Percentiles rank a stretch among this genome's conserved stretches.
Conservation (phyloP, 2,329 filamentous ascomycete genomes). For the Talaromyces sp. region DNA sequence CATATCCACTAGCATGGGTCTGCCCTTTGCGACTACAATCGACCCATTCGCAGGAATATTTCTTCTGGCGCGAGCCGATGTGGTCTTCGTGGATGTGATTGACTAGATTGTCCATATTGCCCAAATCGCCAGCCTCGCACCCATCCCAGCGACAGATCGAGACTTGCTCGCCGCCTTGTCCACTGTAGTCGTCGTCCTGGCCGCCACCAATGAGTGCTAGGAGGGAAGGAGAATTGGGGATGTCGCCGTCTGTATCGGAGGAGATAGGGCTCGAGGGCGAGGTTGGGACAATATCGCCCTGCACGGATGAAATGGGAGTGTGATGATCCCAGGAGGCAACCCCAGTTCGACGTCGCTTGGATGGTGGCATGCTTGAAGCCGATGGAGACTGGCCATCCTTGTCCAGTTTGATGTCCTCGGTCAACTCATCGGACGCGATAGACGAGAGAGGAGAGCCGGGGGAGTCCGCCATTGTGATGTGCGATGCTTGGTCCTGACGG, state of each 20-base stretch:
- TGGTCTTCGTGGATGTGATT: conserved; percentile 87
- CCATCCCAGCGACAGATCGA: conserved; percentile 74
- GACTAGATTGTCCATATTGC: conserved; percentile 76
- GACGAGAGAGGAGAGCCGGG: conserved; percentile 60
- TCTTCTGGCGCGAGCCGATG: conserved; percentile 88
- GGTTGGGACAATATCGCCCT: conserved; percentile 34
- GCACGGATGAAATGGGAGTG: conserved; percentile 43
- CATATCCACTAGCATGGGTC: conserved; percentile 91
- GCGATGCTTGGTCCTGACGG: background rate
- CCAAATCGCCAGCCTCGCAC: conserved; percentile 63
- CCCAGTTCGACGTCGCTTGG: conserved; percentile 44
- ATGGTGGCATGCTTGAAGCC: conserved; percentile 36
- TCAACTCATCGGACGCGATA: conserved; percentile 57
- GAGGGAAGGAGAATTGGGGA: conserved; percentile 63
- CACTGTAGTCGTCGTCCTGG: conserved; percentile 59
- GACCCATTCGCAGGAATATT: conserved; percentile 97
- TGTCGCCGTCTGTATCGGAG: conserved; percentile 81
- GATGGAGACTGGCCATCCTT: conserved; percentile 42
- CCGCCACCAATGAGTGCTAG: conserved; percentile 34
- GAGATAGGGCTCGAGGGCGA: conserved; percentile 67
- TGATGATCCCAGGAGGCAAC: conserved; percentile 42
- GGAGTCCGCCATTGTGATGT: conserved; percentile 45
- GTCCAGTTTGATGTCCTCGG: conserved; percentile 51
- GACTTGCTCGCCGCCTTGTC: conserved; percentile 66
- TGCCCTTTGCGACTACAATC: conserved; percentile 84